Base-by-base conservation (phyloP, 129 eudicot species). In the Chrysanthemum makinoi region DNA sequence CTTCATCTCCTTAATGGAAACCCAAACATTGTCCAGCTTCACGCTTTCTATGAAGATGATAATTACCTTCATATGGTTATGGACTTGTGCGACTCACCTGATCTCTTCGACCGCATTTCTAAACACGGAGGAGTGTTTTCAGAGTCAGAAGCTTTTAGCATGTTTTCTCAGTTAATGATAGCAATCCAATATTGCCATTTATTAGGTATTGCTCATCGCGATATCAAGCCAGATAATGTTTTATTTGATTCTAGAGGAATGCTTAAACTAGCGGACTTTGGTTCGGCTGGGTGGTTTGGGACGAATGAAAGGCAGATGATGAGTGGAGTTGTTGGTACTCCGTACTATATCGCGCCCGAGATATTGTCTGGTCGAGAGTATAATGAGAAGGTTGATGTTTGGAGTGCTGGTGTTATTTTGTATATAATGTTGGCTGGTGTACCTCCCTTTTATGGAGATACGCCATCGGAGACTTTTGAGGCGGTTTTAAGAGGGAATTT, bases 391-490 rank as follows among this genome's bases (percentile, higher is more conserved):
- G 86, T 87, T 1, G 98, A 92, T 62, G 85, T 92, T 11, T 92
- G 98, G 98, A 89, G 95, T 49, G 95, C 96, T 1, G 98, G 98
- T 12, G 95, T 92, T 13, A 77, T 92, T 62, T 59, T 92, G 79
- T 92, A 92, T 66, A 71, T 86, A 69, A 89, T 92, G 98, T 62
- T 92, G 55, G 81, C 89, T 8, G 98, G 98, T 47, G 66, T 83
- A 11, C 82, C 93, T 44, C 98, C 98, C 9, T 92, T 92, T 49
- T 74, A 83, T 19, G 98, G 98, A 4, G 89, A 83, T 8, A 49
- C 86, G 4, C 85, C 84, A 3, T 33, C 78, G 64, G 91, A 86
- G 81, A 86, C 86, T 6, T 92, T 89, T n/a, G 86, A 86, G 13
- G 87, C 86, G 0, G 91, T 92, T 5, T 14, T 92, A 10, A 61